Evolutionary conservation across 1,284 basidiomycete genomes (phyloP), one percentile per base, ranked within the genome.

Genomic region (Grifola frondosa): DNA sequence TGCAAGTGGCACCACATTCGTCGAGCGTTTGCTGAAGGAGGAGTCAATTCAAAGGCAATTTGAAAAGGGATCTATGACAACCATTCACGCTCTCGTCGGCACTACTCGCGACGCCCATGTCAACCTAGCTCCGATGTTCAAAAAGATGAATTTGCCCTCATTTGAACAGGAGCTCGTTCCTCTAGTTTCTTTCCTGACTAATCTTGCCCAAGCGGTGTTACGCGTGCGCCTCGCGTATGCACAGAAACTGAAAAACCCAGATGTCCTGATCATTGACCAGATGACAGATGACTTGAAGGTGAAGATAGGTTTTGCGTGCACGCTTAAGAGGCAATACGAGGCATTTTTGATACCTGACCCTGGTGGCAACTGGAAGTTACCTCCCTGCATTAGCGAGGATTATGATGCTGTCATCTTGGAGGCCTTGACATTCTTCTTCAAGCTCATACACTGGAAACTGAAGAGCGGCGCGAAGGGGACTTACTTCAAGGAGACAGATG

Each of bases 401-500:
- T 99, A 98, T 65, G 95, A 99, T 62, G 70, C 77, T 17, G 91
- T 91, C 2, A 84, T 99, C 42, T 72, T 97, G 44, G 88, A 95
- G 52, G 91, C 92, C 8, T 73, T 99, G 53, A 78, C 83, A 8
- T 87, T 87, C 63, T 97, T 99, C 70, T 99, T 99, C 78, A 88
- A 83, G 59, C 74, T 99, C 24, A 83, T 99, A 22, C 91, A 97
- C 56, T 93, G 88, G 86, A 97, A 97, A 65, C 77, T 99, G 40
- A 96, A 96, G 68, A 91, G 89, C 50, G 90, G 89, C n/a, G 78
- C 81, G 44, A 93, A 91, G 62, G 88, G 88, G 19, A 89, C 95
- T 40, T 91, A 96, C 66, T 97, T 97, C 71, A 96, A 97, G 59
- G 96, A 99, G 71, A 97, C 95, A 1, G 97, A 99, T 61, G 84